These are phyloP conservation scores for Amyloporia xantha DNA, from an alignment of 768 basidiomycete species.

Conservation along the genomic window DNA sequence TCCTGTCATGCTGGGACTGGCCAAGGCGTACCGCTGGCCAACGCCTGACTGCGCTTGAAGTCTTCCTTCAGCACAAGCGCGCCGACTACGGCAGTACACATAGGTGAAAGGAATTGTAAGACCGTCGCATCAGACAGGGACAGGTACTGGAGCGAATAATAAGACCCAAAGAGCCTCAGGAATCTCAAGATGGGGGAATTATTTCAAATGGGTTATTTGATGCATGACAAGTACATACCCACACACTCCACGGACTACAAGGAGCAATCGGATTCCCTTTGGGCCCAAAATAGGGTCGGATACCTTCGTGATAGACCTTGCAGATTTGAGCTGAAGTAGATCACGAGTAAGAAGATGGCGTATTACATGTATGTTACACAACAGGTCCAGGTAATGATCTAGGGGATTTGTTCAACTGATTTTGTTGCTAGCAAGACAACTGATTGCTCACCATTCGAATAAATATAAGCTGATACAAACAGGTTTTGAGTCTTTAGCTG, in stretches of 20 bases:
- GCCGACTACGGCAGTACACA: conserved; percentile 55
- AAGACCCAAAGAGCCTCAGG: conserved; percentile 60
- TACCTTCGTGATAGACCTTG: conserved; percentile 34
- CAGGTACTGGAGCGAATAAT: conserved; percentile 66
- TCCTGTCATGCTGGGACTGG: neutral
- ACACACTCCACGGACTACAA: conserved; percentile 51
- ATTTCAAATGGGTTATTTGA: neutral
- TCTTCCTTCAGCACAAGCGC: conserved; percentile 56
- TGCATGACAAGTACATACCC: conserved; percentile 37
- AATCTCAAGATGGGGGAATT: conserved; percentile 40
- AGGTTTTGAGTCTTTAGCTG: neutral
- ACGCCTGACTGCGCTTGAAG: conserved; percentile 45
- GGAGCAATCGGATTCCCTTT: conserved; percentile 51
- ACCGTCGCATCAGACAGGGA: conserved; percentile 75
- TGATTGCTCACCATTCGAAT: conserved; percentile 56
- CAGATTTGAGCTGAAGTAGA: neutral
- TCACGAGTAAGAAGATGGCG: neutral
- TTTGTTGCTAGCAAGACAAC: too few species aligned
- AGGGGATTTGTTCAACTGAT: too few species aligned
- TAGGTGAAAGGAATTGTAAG: conserved; percentile 68
- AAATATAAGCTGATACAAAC: conserved; percentile 44
- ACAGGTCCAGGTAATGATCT: conserved; percentile 47
- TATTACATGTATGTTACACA: conserved; percentile 47
- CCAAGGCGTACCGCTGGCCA: conserved; percentile 41
- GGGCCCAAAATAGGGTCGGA: conserved; percentile 64